Percentiles rank a stretch among this genome's conserved stretches.
Evolutionary conservation across 768 basidiomycete genomes (phyloP).

Genomic region (Tulasnella sp.): DNA sequence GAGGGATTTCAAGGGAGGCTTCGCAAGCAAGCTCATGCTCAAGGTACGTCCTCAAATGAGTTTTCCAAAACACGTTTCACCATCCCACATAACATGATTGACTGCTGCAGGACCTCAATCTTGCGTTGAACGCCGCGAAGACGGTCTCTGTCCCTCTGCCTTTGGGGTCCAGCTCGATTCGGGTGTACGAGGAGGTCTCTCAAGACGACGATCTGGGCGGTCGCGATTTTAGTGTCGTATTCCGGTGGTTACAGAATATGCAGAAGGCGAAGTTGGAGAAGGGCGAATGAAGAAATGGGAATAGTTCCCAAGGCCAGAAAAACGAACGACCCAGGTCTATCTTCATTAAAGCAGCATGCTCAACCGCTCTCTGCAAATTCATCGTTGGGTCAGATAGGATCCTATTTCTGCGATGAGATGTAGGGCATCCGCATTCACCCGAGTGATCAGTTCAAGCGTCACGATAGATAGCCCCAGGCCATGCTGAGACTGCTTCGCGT

Average conservation of each 20-base stretch:
- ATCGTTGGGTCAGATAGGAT: too few species aligned
- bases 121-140: constrained; percentile 56
- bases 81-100: not conserved
- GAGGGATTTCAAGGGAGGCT: constrained; percentile 74
- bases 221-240: constrained; percentile 77
- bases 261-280: not conserved
- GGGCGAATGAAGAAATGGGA: not conserved
- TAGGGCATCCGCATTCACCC: too few species aligned
- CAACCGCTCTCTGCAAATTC: too few species aligned
- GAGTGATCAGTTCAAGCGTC: too few species aligned
- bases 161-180: constrained; percentile 51
- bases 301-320: too few species aligned
- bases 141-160: constrained; percentile 43
- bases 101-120: constrained; percentile 62
- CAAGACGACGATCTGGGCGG: constrained; percentile 42
- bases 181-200: constrained; percentile 49
- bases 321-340: too few species aligned
- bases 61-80: not conserved
- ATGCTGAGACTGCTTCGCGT: too few species aligned
- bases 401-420: too few species aligned
- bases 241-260: constrained; percentile 42
- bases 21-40: constrained; percentile 71
- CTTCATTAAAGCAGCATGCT: too few species aligned
- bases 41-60: constrained; percentile 41
- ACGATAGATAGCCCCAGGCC: too few species aligned